Conservation (phyloP, 345 rosid genomes). For the Eucalyptus globulus region DNA sequence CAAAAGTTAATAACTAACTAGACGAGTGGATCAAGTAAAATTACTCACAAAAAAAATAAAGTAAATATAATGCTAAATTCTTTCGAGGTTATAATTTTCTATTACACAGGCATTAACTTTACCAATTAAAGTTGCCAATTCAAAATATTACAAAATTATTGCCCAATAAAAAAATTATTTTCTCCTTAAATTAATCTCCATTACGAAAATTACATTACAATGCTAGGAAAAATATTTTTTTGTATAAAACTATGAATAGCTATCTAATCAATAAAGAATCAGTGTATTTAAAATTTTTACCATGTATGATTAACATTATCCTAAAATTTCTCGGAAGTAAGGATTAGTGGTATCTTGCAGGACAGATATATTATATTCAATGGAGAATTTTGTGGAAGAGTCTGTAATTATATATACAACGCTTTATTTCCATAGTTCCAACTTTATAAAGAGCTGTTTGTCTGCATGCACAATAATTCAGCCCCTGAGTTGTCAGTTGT, state of each 20-base stretch:
- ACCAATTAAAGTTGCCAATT: background rate
- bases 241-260: background rate
- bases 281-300: background rate
- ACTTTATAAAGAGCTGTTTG: too few species aligned
- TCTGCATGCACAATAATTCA: too few species aligned
- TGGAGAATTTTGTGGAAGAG: background rate
- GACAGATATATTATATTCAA: background rate
- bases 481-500: rapidly evolving
- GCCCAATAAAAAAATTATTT: background rate
- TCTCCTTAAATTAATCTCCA: background rate
- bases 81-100: background rate
- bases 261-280: background rate
- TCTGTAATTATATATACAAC: too few species aligned
- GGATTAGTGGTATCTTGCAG: background rate
- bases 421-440: too few species aligned
- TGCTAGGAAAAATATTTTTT: background rate
- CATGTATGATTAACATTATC: background rate
- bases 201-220: background rate
- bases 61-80: background rate
- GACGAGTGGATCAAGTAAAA: background rate
- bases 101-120: rapidly evolving
- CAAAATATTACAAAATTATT: background rate
- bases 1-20: background rate
- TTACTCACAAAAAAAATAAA: rapidly evolving
- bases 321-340: background rate